A percentile compares a stretch with the other conserved stretches of the same genome.
Conservation (phyloP, 305 asterid genomes). For the Solanum hybrid region DNA sequence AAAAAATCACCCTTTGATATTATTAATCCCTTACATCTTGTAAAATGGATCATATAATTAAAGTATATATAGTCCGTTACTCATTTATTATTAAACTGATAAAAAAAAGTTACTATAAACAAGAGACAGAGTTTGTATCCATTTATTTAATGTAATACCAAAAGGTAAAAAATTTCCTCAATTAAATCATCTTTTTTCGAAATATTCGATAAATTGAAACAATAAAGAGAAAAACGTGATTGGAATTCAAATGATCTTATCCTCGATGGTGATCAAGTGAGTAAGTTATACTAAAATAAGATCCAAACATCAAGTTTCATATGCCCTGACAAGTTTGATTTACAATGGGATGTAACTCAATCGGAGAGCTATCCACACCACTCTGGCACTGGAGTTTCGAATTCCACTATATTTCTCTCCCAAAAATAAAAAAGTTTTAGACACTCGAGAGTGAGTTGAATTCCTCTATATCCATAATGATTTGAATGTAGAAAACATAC, state of each 20-base stretch:
- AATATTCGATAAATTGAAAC: neutral
- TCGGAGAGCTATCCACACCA: neutral
- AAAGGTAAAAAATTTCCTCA: neutral
- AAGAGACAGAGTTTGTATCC: neutral
- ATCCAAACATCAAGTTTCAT: neutral
- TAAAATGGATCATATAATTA: neutral
- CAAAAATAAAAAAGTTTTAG: neutral
- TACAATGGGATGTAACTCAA: neutral
- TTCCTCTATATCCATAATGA: neutral
- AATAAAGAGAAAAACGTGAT: neutral
- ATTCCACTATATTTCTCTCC: neutral
- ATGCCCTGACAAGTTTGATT: neutral
- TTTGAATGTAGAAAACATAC: neutral
- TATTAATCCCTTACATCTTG: neutral
- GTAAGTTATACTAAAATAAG: neutral
- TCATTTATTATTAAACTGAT: neutral
- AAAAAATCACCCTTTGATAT: neutral
- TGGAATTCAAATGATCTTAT: neutral
- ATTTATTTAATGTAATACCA: neutral
- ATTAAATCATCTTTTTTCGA: fast-evolving
- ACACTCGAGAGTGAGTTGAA: neutral
- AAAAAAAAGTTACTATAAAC: too few species aligned
- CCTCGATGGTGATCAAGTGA: neutral
- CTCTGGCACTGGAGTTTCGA: neutral
- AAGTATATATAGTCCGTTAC: neutral